phyloP scores from a whole-genome alignment of 2,329 filamentous ascomycete genomes.

The Trichoderma sp. region DNA sequence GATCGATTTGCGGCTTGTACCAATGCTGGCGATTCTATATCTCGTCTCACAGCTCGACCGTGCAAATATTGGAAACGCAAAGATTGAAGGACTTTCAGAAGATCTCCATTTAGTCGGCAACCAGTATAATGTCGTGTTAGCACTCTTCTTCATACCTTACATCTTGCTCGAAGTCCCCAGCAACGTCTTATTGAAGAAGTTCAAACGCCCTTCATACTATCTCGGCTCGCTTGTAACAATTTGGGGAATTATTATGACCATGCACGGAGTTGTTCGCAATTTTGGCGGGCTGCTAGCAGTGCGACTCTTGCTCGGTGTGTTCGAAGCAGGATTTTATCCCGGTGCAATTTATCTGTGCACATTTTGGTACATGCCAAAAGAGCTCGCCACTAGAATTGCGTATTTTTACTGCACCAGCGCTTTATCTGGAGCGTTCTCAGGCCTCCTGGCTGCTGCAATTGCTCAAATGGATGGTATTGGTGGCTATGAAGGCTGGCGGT shows the following conservation, averaged over 20 bases:
- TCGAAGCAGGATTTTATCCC: conserved; percentile 64
- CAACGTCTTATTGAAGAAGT: conserved; percentile 29
- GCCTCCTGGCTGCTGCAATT: conserved; percentile 81
- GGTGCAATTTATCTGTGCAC: conserved; percentile 69
- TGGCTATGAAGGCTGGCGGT: conserved; percentile 76
- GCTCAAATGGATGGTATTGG: conserved; percentile 77
- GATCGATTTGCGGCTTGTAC: conserved; percentile 11
- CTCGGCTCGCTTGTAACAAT: conserved; percentile 3
- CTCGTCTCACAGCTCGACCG: conserved; percentile 15
- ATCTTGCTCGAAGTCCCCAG: conserved; percentile 31
- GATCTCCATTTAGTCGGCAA: conserved; percentile 32
- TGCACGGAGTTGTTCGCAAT: conserved; percentile 76
- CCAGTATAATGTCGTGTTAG: conserved; percentile 33
- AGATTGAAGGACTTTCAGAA: conserved; percentile 33
- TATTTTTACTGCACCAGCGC: conserved; percentile 90
- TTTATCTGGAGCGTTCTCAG: conserved; percentile 81
- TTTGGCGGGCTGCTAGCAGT: conserved; percentile 77
- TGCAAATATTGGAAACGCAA: conserved; percentile 32
- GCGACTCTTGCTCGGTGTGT: conserved; percentile 79
- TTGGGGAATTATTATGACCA: conserved; percentile 17
- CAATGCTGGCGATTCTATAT: conserved; percentile 16
- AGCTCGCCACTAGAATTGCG: conserved; percentile 90
- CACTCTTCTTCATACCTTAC: conserved; percentile 35
- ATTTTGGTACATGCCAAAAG: conserved; percentile 86
- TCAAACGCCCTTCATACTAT: background rate